These are phyloP conservation scores for Dendryphion nanum DNA, from an alignment of 2,329 filamentous ascomycete genomes.

Conservation along the genomic window DNA sequence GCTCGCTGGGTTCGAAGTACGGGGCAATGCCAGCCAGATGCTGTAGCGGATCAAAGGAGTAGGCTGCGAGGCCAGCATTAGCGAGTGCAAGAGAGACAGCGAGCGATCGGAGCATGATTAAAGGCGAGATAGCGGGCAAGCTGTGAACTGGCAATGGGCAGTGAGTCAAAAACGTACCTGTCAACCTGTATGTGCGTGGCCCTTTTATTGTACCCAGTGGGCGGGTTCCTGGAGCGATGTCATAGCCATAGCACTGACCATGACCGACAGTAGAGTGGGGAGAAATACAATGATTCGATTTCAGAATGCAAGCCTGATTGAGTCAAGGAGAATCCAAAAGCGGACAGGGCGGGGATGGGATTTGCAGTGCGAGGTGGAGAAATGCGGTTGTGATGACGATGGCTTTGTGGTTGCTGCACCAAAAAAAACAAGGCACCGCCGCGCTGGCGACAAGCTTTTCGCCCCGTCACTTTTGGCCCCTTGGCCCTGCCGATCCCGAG, in stretches of 20 bases:
- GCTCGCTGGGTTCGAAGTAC: constrained; percentile 49
- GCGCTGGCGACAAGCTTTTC: too few relatives aligned
- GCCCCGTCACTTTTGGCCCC: too few relatives aligned
- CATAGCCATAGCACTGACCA: not conserved
- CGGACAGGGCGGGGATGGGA: too few relatives aligned
- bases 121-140: too few relatives aligned
- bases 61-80: constrained; percentile 29
- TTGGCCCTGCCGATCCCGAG: too few relatives aligned
- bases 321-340: too few relatives aligned
- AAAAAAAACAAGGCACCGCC: too few relatives aligned
- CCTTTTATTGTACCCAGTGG: not conserved
- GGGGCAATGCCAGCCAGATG: constrained; percentile 53
- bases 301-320: too few relatives aligned
- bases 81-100: constrained; percentile 18
- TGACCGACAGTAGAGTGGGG: not conserved
- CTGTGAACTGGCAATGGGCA: too few relatives aligned
- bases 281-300: not conserved
- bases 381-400: not conserved
- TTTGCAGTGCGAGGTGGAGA: not conserved
- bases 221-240: not conserved
- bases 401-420: too few relatives aligned
- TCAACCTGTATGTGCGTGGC: too few relatives aligned
- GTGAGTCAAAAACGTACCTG: too few relatives aligned
- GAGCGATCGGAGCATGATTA: constrained; percentile 25
- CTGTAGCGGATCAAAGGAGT: constrained; percentile 48